Conservation (phyloP, 2,329 filamentous ascomycete genomes). For the Trichoderma simmonsii region DNA sequence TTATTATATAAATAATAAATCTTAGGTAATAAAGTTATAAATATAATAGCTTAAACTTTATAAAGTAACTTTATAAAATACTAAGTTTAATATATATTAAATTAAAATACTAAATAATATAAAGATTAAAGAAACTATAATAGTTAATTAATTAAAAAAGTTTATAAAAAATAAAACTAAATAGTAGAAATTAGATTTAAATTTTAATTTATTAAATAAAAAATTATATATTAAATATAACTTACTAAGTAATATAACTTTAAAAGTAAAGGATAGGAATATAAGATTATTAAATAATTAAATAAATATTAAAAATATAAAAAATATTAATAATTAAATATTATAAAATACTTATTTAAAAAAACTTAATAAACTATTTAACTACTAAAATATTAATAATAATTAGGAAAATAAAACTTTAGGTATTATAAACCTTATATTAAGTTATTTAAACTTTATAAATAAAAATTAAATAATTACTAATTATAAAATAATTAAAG, state of each 20-base stretch:
- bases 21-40: not conserved
- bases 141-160: not conserved
- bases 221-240: not conserved
- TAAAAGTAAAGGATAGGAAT: not conserved
- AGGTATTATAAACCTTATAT: not conserved
- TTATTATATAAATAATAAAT: not conserved
- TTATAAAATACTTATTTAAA: too few relatives aligned
- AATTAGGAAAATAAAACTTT: not conserved
- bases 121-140: not conserved
- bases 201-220: not conserved
- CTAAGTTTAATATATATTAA: not conserved
- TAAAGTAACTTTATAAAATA: not conserved
- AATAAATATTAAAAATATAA: not conserved
- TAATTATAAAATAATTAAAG: too few relatives aligned
- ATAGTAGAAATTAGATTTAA: not conserved
- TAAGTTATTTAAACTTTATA: too few relatives aligned
- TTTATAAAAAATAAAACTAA: not conserved
- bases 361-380: not conserved
- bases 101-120: not conserved
- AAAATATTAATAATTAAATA: not conserved
- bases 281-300: not conserved
- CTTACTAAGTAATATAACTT: not conserved
- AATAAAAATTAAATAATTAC: too few relatives aligned
- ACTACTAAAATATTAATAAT: not conserved
- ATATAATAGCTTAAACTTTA: not conserved